Conservation (phyloP, 352 stramenopile species). For the Sclerospora graminicola region DNA sequence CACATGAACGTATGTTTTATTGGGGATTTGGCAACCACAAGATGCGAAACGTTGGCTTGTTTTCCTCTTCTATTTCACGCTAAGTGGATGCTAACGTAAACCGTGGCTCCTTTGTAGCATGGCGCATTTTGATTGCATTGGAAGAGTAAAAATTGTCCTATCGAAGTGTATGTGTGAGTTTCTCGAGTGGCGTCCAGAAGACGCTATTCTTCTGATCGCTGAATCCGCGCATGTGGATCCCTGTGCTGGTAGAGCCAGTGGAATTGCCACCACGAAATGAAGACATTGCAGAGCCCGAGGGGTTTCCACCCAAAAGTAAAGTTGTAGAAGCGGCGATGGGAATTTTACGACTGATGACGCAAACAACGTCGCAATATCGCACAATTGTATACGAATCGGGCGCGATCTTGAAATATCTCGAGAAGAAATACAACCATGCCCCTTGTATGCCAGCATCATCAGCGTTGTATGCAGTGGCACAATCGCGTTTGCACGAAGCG, state of each 20-base stretch:
- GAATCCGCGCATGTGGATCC: conserved; percentile 76
- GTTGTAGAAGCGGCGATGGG: no score
- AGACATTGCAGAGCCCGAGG: no score
- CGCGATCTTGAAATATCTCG: conserved; percentile 60
- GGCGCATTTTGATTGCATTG: conserved; percentile 68
- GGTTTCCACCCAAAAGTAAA: no score
- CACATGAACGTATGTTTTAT: conserved; percentile 69
- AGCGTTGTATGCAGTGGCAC: no score
- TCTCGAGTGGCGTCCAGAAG: no score
- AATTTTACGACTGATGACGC: no score
- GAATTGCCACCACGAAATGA: conserved; percentile 8
- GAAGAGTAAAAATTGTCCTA: conserved; percentile 73
- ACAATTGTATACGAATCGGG: no score
- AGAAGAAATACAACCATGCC: conserved; percentile 43
- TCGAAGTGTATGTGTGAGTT: no score
- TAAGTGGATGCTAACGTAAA: no score
- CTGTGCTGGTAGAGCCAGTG: conserved; percentile 56
- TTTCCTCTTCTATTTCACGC: not conserved
- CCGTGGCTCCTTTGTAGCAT: conserved; percentile 27
- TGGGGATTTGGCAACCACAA: conserved; percentile 78
- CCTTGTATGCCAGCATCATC: conserved; percentile 43
- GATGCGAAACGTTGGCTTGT: conserved; percentile 17
- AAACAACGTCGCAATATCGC: no score
- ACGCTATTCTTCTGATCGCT: conserved; percentile 60
- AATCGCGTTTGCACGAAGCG: no score